A percentile compares a stretch with the other conserved stretches of the same genome.
Evolutionary conservation across 352 stramenopile species (phyloP).

Genomic region (Globisporangium canariense): DNA sequence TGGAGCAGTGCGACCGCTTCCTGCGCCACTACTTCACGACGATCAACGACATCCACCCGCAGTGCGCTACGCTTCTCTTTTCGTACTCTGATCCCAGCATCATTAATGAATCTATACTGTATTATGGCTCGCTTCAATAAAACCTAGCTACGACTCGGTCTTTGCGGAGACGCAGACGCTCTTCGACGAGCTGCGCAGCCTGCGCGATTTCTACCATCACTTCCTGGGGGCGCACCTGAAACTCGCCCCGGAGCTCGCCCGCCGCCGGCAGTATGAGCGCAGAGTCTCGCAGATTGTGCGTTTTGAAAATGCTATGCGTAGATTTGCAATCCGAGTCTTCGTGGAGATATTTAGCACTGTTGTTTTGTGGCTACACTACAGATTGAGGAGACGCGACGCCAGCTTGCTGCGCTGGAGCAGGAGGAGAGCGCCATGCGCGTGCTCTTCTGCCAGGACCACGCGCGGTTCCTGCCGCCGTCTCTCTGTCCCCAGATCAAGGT

Average conservation of each 20-base stretch:
- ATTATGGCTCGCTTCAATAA: not conserved
- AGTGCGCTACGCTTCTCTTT: slow-evolving; percentile 25
- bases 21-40: slow-evolving; percentile 76
- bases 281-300: slow-evolving; percentile 50
- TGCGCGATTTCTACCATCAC: slow-evolving; percentile 82
- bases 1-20: slow-evolving; percentile 84
- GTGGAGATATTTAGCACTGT: slow-evolving; percentile 1
- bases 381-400: slow-evolving; percentile 53
- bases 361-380: slow-evolving; percentile 13
- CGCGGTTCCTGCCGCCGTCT: slow-evolving; percentile 62
- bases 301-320: not conserved
- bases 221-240: slow-evolving; percentile 67
- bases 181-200: slow-evolving; percentile 72
- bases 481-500: slow-evolving; percentile 76
- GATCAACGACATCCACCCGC: slow-evolving; percentile 80
- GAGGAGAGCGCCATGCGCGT: slow-evolving; percentile 40
- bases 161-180: slow-evolving; percentile 68
- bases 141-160: slow-evolving; percentile 52
- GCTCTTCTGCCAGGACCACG: slow-evolving; percentile 56
- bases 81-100: too few species aligned
- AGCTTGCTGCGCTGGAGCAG: slow-evolving; percentile 45
- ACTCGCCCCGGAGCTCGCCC: slow-evolving; percentile 49
- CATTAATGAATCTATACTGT: not conserved
- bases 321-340: not conserved
- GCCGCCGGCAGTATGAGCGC: slow-evolving; percentile 50